Conservation (phyloP, 2,329 filamentous ascomycete genomes). For the Fusarium pseudonygamai region DNA sequence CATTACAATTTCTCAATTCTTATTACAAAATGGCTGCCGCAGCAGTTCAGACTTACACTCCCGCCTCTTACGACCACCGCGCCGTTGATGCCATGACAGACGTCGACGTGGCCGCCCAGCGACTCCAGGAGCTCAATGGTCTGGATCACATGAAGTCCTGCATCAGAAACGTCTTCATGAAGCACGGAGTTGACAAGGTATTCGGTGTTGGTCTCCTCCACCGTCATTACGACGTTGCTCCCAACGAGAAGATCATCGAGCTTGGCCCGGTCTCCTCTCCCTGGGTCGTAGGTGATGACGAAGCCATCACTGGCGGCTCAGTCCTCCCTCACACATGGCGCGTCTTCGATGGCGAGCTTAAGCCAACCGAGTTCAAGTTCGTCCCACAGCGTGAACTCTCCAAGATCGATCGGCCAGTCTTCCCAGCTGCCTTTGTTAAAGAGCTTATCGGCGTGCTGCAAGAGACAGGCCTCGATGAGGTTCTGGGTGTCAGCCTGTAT, state of each 20-base stretch:
- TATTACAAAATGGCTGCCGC: not conserved
- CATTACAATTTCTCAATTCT: not conserved
- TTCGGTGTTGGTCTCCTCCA: not conserved
- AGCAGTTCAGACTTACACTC: not conserved
- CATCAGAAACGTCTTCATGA: not conserved
- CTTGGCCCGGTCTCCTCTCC: not conserved
- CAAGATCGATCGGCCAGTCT: not conserved
- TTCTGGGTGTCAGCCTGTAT: not conserved
- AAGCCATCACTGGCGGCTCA: not conserved
- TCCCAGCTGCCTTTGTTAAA: not conserved
- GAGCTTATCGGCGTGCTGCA: not conserved
- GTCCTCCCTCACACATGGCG: not conserved
- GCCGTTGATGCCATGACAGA: not conserved
- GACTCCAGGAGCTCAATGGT: not conserved
- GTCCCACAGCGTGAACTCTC: not conserved
- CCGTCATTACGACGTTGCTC: not conserved
- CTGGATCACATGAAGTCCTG: not conserved
- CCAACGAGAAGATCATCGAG: not conserved
- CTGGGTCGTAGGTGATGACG: not conserved
- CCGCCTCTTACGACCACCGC: not conserved
- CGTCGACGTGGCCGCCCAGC: not conserved
- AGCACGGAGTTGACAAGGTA: not conserved
- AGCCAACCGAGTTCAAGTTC: not conserved
- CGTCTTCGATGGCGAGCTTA: not conserved
- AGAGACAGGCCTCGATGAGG: not conserved